Evolutionary conservation across 805 yeast genomes (phyloP).

Genomic region (Saccharomycopsis babjevae): DNA sequence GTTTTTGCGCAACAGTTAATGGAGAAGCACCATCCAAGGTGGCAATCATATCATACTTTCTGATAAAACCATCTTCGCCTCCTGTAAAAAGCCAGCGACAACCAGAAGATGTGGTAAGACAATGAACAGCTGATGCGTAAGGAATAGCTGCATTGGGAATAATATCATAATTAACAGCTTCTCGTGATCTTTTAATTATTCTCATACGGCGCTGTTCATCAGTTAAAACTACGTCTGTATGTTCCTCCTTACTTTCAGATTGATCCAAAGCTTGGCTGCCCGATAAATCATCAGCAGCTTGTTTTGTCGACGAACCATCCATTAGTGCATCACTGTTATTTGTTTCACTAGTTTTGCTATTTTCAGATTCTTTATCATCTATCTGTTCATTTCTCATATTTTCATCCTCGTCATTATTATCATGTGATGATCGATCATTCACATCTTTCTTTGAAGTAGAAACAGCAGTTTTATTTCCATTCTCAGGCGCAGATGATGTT

Average conservation of each 20-base stretch:
- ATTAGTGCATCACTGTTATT: background rate
- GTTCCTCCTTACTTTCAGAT: constrained; percentile 21
- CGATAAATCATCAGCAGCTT: background rate
- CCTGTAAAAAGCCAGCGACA: constrained; percentile 87
- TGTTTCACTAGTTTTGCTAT: background rate
- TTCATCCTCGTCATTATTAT: background rate
- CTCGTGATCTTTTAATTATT: constrained; percentile 34
- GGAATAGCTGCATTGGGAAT: constrained; percentile 85
- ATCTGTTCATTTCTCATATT: background rate
- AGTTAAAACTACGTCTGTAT: constrained; percentile 21
- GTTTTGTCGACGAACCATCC: background rate
- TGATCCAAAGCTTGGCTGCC: constrained; percentile 11
- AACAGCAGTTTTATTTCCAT: background rate
- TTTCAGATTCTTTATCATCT: background rate
- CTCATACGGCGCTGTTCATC: constrained; percentile 22
- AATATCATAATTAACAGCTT: constrained; percentile 55
- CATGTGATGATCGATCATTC: background rate
- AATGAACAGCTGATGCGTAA: constrained; percentile 66
- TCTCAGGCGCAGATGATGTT: background rate
- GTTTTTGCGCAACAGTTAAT: constrained; percentile 83
- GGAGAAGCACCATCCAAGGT: constrained; percentile 83
- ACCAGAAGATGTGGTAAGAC: constrained; percentile 67
- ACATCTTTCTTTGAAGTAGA: background rate
- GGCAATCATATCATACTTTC: constrained; percentile 79
- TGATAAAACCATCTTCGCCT: constrained; percentile 88